Percentiles rank a stretch among this genome's conserved stretches.
Conservation (phyloP, 2,329 filamentous ascomycete species). For the Xylaria hypoxylon region DNA sequence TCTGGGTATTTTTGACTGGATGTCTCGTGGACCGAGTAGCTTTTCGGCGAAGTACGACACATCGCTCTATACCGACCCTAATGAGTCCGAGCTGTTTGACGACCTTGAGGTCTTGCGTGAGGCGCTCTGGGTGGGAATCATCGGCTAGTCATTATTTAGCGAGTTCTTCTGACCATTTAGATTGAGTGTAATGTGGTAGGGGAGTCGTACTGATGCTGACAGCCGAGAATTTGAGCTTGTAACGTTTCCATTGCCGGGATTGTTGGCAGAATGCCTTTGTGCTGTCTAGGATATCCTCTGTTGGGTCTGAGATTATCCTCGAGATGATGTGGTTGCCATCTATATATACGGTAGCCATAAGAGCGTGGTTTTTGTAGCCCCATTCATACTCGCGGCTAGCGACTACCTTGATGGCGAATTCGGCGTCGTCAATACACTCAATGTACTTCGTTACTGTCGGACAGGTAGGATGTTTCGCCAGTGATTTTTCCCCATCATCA, state of each 20-base stretch:
- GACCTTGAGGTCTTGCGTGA: conserved; percentile 40
- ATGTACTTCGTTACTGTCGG: conserved; percentile 48
- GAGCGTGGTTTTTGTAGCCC: conserved; percentile 37
- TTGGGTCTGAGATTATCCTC: background rate
- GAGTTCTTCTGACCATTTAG: background rate
- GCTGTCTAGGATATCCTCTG: background rate
- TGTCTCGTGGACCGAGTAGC: background rate
- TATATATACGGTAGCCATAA: conserved; percentile 33
- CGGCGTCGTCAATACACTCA: conserved; percentile 46
- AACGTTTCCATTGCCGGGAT: conserved; percentile 30
- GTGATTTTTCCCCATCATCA: conserved; percentile 35
- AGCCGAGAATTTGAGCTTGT: conserved; percentile 45
- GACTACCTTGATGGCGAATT: conserved; percentile 43
- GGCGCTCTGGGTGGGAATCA: conserved; percentile 37
- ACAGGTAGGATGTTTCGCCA: conserved; percentile 8
- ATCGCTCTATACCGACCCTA: conserved; percentile 39
- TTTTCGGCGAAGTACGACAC: background rate
- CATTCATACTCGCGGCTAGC: conserved; percentile 41
- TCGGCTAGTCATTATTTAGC: conserved; percentile 37
- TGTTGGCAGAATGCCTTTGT: conserved; percentile 4
- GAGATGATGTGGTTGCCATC: conserved; percentile 41
- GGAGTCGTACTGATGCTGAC: conserved; percentile 45
- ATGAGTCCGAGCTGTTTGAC: conserved; percentile 47
- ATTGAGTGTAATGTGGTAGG: too few species aligned
- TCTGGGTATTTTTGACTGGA: background rate